Percentiles rank a stretch among this genome's conserved stretches.
These are phyloP conservation scores for Candida pseudoviswanathii DNA, from an alignment of 1,139 yeast species.

Conservation along the genomic window DNA sequence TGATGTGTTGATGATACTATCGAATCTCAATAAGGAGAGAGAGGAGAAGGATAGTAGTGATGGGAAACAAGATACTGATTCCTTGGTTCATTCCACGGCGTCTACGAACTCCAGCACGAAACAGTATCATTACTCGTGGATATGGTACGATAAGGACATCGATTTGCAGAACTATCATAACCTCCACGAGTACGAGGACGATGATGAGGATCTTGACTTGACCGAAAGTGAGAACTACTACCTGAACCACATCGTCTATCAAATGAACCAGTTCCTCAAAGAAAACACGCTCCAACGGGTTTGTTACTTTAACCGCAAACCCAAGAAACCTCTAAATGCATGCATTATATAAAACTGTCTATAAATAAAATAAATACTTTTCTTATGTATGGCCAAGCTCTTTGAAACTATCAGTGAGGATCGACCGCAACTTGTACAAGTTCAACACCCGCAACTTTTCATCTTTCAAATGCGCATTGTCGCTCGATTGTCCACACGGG, in stretches of 20 bases:
- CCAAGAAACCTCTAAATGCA: slow-evolving; percentile 10
- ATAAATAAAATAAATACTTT: not conserved
- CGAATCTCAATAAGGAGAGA: slow-evolving; percentile 19
- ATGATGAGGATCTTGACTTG: slow-evolving; percentile 2
- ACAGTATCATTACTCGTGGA: slow-evolving; percentile 31
- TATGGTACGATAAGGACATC: slow-evolving; percentile 40
- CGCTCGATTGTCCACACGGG: slow-evolving; percentile 95
- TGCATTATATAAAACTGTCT: slow-evolving; percentile 10
- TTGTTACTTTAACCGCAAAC: slow-evolving; percentile 14
- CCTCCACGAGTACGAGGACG: slow-evolving; percentile 21
- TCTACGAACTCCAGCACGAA: slow-evolving; percentile 4
- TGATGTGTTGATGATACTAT: slow-evolving; percentile 27
- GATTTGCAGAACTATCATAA: slow-evolving; percentile 31
- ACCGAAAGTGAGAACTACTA: slow-evolving; percentile 8
- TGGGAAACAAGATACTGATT: not conserved
- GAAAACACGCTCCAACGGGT: slow-evolving; percentile 8
- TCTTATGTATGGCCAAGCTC: slow-evolving; percentile 28
- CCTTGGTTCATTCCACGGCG: slow-evolving; percentile 5
- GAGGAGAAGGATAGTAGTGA: not conserved
- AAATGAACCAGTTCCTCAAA: slow-evolving; percentile 12
- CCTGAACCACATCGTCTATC: slow-evolving; percentile 6
- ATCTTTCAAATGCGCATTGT: slow-evolving; percentile 89
- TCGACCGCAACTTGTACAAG: slow-evolving; percentile 69
- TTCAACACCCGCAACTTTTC: slow-evolving; percentile 82
- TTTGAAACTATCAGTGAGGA: slow-evolving; percentile 57